Evolutionary conservation across 495 filamentous ascomycete species (phyloP).

Genomic region (Aspergillus panamensis): DNA sequence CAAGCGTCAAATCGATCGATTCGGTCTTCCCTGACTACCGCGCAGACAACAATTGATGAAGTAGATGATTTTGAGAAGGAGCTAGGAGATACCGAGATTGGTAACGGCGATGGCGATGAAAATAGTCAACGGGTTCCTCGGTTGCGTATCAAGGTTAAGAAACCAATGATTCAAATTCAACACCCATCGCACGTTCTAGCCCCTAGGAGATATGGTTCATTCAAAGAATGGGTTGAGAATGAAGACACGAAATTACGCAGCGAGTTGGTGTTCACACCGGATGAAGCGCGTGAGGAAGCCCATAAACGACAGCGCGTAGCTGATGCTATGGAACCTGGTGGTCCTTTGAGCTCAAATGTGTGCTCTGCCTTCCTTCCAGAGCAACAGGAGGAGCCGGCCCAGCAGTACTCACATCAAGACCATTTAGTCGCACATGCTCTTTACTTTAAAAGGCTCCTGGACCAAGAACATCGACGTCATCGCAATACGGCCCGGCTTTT

Average conservation of each 20-base stretch:
- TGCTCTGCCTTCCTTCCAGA: slow-evolving; percentile 78
- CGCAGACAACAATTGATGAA: slow-evolving; percentile 11
- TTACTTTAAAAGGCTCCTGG: slow-evolving; percentile 73
- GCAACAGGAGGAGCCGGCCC: slow-evolving; percentile 64
- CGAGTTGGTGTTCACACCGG: slow-evolving; percentile 47
- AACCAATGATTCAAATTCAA: slow-evolving; percentile 48
- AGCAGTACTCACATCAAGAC: slow-evolving; percentile 79
- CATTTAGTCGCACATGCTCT: slow-evolving; percentile 78
- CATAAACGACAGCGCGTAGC: slow-evolving; percentile 55
- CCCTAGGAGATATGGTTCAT: slow-evolving; percentile 46
- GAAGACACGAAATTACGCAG: slow-evolving; percentile 42
- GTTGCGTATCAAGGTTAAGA: slow-evolving; percentile 51
- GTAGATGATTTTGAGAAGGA: slow-evolving; percentile 13
- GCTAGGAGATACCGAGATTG: slow-evolving; percentile 11
- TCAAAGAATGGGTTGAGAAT: slow-evolving; percentile 54
- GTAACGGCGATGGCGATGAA: slow-evolving; percentile 22
- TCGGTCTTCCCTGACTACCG: slow-evolving; percentile 26
- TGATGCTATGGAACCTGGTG: slow-evolving; percentile 67
- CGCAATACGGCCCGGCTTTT: slow-evolving; percentile 42
- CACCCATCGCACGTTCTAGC: slow-evolving; percentile 50
- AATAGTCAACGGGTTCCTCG: slow-evolving; percentile 36
- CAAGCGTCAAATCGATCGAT: slow-evolving; percentile 20
- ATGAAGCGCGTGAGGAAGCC: slow-evolving; percentile 53
- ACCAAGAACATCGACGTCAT: slow-evolving; percentile 73
- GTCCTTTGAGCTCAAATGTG: slow-evolving; percentile 64